Evolutionary conservation across 1,284 basidiomycete genomes (phyloP), one percentile per base, ranked within the genome.

Genomic region (Ganoderma sinense): DNA sequence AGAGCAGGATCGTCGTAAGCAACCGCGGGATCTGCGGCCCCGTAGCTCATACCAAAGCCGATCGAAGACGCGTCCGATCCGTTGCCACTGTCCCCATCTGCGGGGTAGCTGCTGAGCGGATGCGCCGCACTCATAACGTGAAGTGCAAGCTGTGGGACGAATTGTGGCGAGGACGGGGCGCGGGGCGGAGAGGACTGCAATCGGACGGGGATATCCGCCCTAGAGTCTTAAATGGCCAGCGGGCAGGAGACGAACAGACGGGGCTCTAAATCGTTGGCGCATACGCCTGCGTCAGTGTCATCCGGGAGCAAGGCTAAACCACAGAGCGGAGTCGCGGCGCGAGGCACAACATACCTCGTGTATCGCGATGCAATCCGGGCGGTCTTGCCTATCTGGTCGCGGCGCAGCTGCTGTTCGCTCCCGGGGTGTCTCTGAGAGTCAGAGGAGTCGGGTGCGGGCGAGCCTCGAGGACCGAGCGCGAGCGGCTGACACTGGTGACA

Each of bases 401-500:
- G 18, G 36, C n/a, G 33, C 36, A 61, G 16, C 23, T 16, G n/a
- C 20, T 7, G 10, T 13, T 5, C 2, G n/a, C 13, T 11, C 36
- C 23, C 23, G 5, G 14, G 3, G 8, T 23, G 6, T 13, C 59
- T 41, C 36, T 39, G 23, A 41, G 59, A 39, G 56, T 59, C 31
- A 23, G 33, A 31, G 4, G 11, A 14, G 56, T 18, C 7, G 56
- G 56, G 48, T 51, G 56, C 18, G 56, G 14, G 23, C n/a, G 39
- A 61, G 59, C 59, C 59, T 61, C 59, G 59, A 61, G 59, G 39
- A 61, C n/a, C 23, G 36, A 39, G 23, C 23, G 39, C 39, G 23
- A 41, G 59, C 39, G 59, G 59, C 59, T 48, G 45, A 61, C 59
- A 61, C 48, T 4, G 29, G 23, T 48, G 45, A 61, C 39, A 61